These are phyloP conservation scores for Exophiala alcalophila DNA, from an alignment of 2,329 filamentous ascomycete species.

Conservation along the genomic window DNA sequence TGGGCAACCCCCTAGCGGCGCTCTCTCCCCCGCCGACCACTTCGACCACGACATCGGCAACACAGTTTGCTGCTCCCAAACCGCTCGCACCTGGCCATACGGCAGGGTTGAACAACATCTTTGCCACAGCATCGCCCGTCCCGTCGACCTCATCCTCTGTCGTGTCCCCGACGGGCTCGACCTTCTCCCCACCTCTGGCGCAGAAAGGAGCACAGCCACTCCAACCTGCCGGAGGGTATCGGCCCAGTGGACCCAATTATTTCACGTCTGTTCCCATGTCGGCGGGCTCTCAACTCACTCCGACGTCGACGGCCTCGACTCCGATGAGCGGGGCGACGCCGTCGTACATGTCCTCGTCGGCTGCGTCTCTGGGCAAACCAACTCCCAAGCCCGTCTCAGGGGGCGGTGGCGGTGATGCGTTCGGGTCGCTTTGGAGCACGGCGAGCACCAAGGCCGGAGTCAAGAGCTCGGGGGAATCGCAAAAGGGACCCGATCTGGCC, in stretches of 20 bases:
- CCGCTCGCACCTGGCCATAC: slow-evolving; percentile 81
- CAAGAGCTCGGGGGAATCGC: slow-evolving; percentile 64
- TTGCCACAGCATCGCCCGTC: slow-evolving; percentile 62
- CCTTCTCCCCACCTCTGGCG: slow-evolving; percentile 40
- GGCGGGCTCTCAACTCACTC: slow-evolving; percentile 18
- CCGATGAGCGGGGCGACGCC: slow-evolving; percentile 35
- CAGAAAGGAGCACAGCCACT: slow-evolving; percentile 44
- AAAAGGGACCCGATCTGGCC: slow-evolving; percentile 74
- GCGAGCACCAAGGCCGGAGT: slow-evolving; percentile 68
- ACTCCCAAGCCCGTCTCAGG: slow-evolving; percentile 40
- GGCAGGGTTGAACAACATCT: slow-evolving; percentile 74
- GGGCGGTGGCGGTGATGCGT: slow-evolving; percentile 74
- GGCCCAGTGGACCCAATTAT: slow-evolving; percentile 84
- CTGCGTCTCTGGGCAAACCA: slow-evolving; percentile 48
- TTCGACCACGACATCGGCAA: slow-evolving; percentile 48
- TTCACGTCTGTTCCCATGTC: slow-evolving; percentile 69
- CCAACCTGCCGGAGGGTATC: slow-evolving; percentile 59
- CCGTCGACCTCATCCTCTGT: slow-evolving; percentile 49
- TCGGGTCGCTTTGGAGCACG: slow-evolving; percentile 75
- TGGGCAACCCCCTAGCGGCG: slow-evolving; percentile 38
- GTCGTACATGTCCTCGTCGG: slow-evolving; percentile 40
- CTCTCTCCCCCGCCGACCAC: slow-evolving; percentile 48
- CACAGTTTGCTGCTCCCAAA: slow-evolving; percentile 77
- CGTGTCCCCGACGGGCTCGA: slow-evolving; percentile 60
- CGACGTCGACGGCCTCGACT: slow-evolving; percentile 32